A percentile compares a stretch with the other conserved stretches of the same genome.
Conservation (phyloP, 1,139 yeast genomes). For the Candida neerlandica region DNA sequence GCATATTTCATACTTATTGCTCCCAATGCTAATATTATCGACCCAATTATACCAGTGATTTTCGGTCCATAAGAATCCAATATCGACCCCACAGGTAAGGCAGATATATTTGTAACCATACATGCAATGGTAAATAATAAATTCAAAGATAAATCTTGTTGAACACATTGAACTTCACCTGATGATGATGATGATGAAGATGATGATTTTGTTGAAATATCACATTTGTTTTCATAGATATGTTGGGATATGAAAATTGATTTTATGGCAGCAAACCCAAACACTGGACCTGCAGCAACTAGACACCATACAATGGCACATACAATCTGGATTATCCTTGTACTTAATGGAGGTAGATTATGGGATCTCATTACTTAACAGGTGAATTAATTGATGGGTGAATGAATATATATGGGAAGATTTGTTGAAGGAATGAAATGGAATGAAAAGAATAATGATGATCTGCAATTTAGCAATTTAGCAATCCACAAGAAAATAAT, state of each 20-base stretch:
- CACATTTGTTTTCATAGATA: constrained; percentile 68
- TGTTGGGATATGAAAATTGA: constrained; percentile 78
- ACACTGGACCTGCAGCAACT: constrained; percentile 89
- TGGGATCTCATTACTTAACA: not conserved
- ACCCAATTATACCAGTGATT: constrained; percentile 75
- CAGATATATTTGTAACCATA: constrained; percentile 81
- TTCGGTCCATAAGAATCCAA: constrained; percentile 82
- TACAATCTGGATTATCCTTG: constrained; percentile 28
- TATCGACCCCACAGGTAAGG: constrained; percentile 78
- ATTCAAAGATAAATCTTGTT: constrained; percentile 80
- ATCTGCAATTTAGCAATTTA: not conserved
- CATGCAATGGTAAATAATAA: constrained; percentile 85
- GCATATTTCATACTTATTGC: constrained; percentile 48
- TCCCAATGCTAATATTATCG: constrained; percentile 57
- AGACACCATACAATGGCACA: constrained; percentile 89
- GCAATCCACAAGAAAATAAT: too few relatives aligned
- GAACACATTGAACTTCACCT: constrained; percentile 50
- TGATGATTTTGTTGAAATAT: constrained; percentile 19
- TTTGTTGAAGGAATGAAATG: not conserved
- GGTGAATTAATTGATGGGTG: not conserved
- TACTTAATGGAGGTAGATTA: constrained; percentile 19
- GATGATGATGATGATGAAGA: constrained; percentile 23
- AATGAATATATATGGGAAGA: not conserved
- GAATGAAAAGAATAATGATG: not conserved
- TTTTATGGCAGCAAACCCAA: constrained; percentile 93